phyloP scores from a whole-genome alignment of 1,284 basidiomycete species.

The Rhodofomes roseus region DNA sequence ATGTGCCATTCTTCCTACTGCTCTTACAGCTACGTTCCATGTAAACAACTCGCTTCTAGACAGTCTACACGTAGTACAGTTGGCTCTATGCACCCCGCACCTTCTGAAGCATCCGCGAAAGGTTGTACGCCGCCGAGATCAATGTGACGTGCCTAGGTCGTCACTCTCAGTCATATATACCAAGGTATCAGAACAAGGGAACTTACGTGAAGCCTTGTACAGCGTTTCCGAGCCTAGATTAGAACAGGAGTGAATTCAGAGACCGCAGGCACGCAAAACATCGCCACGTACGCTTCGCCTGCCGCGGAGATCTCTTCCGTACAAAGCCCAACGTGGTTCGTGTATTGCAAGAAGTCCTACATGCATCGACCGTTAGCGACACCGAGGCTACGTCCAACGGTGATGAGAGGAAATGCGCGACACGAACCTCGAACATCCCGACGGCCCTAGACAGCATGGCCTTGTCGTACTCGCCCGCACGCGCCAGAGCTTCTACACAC shows the following conservation, averaged over 20 bases:
- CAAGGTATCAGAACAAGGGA: not conserved
- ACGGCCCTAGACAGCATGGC: slow-evolving; percentile 66
- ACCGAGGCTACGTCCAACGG: not conserved
- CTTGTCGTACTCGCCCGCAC: slow-evolving; percentile 77
- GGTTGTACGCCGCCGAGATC: slow-evolving; percentile 78
- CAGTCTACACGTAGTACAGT: no score
- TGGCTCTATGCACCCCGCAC: not conserved
- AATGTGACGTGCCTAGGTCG: slow-evolving; percentile 67
- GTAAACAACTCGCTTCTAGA: no score
- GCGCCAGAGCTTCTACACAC: slow-evolving; percentile 84
- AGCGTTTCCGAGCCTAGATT: slow-evolving; percentile 69
- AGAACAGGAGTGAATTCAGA: not conserved
- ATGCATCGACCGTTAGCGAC: not conserved
- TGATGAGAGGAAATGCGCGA: no score
- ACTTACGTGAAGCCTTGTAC: slow-evolving; percentile 86
- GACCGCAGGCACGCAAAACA: not conserved
- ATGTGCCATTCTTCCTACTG: no score
- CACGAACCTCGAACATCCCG: slow-evolving; percentile 80
- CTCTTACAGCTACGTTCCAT: no score
- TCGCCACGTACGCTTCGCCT: slow-evolving; percentile 61
- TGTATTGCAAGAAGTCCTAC: slow-evolving; percentile 75
- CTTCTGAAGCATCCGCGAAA: slow-evolving; percentile 53
- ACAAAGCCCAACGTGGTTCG: slow-evolving; percentile 84
- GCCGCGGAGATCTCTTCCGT: slow-evolving; percentile 81
- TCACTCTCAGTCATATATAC: slow-evolving; percentile 1